These are phyloP conservation scores for Schwanniomyces vanrijiae DNA, from an alignment of 805 yeast species.

Conservation along the genomic window DNA sequence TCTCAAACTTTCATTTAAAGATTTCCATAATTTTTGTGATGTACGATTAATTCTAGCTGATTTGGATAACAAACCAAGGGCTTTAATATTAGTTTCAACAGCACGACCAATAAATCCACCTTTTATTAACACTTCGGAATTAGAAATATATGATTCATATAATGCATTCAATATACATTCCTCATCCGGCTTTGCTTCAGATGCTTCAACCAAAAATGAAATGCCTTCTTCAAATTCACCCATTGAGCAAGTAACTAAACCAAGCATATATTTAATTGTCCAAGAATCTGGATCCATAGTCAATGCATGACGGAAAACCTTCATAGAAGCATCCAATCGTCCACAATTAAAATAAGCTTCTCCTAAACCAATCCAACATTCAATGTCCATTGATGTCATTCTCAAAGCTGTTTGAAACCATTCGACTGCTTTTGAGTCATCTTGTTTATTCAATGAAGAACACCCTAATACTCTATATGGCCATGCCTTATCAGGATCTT, in stretches of 20 bases:
- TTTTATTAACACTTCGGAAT: conserved; percentile 50
- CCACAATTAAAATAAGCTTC: conserved; percentile 89
- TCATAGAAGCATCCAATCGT: conserved; percentile 78
- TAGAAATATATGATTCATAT: conserved; percentile 55
- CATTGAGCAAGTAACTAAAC: conserved; percentile 60
- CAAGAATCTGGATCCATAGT: conserved; percentile 54
- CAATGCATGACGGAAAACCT: conserved; percentile 72
- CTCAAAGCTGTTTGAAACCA: conserved; percentile 87
- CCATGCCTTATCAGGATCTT: conserved; percentile 59
- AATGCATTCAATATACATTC: conserved; percentile 48
- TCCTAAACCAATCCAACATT: conserved; percentile 96
- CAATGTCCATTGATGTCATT: conserved; percentile 60
- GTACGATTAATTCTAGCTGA: conserved; percentile 34
- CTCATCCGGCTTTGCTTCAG: conserved; percentile 47
- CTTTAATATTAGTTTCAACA: conserved; percentile 43
- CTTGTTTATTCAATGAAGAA: conserved; percentile 66
- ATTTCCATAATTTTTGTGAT: conserved; percentile 66
- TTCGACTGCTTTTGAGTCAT: conserved; percentile 78
- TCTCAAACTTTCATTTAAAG: conserved; percentile 56
- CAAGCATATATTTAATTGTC: conserved; percentile 67
- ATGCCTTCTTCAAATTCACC: conserved; percentile 68
- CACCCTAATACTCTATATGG: conserved; percentile 88
- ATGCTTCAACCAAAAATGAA: conserved; percentile 42
- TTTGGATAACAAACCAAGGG: conserved; percentile 42
- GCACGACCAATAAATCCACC: conserved; percentile 74